Conservation (phyloP, 2,329 filamentous ascomycete species). For the Cladosporium sphaerospermum region DNA sequence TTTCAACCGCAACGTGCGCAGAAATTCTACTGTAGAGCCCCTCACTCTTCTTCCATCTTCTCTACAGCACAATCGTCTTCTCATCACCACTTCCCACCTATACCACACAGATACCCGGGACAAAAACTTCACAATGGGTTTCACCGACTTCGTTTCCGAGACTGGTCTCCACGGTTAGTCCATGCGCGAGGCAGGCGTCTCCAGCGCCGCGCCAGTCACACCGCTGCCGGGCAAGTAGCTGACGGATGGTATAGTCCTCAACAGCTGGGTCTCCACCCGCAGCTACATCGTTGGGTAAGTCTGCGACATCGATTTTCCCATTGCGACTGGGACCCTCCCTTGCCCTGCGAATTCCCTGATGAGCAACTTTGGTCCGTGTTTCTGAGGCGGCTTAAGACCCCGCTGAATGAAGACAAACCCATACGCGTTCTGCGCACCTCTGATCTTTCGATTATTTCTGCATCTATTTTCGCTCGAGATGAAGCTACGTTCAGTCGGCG, state of each 20-base stretch:
- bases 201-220: conserved; percentile 13
- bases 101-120: conserved; percentile 4
- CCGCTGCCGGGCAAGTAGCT: conserved; percentile 18
- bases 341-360: conserved; percentile 52
- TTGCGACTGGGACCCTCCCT: conserved; percentile 16
- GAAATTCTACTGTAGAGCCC: background rate
- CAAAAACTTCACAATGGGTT: conserved; percentile 52
- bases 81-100: background rate
- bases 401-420: conserved; percentile 71
- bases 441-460: conserved; percentile 43
- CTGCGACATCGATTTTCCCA: conserved; percentile 16
- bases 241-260: conserved; percentile 48
- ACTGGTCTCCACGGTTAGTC: conserved; percentile 56
- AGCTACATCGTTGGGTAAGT: conserved; percentile 81
- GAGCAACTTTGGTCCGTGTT: conserved; percentile 91
- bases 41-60: too few species aligned
- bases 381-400: conserved; percentile 90
- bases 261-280: conserved; percentile 67
- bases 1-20: background rate
- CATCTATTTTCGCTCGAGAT: conserved; percentile 6
- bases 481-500: background rate
- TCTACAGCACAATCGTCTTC: background rate
- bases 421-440: conserved; percentile 70
- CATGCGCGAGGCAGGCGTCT: background rate
- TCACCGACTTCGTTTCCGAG: conserved; percentile 61